Evolutionary conservation across 768 basidiomycete genomes (phyloP), one percentile per base, ranked within the genome.

Genomic region (Imleria badia): DNA sequence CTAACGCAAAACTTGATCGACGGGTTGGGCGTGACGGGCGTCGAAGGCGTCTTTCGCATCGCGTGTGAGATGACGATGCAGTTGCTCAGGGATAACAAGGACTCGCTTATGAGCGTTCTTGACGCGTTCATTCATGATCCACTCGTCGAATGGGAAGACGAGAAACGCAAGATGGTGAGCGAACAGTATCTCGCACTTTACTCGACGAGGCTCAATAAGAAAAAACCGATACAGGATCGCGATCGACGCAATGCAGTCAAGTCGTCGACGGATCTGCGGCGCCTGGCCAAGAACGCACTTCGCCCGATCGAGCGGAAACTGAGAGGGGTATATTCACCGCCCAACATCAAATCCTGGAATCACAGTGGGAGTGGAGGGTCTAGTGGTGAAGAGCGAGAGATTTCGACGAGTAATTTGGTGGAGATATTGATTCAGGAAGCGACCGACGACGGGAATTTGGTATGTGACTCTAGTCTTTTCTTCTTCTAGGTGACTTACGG

Each of bases 111-210:
- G 88, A 95, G 86, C 67, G 92, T 98, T 0, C 81, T 99, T 36
- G 96, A 98, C 66, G 92, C 97, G 2, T 98, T 98, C 69, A 84
- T 95, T 30, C 96, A 98, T 62, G 97, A 99, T 69, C 97, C 97
- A 1, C 80, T 99, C 3, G 88, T 95, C 31, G 96, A 98, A 70
- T 98, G 94, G 92, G 89, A 92, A 56, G 87, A 92, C 40, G 85
- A 90, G 67, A 85, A 84, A 57, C 80, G 85, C 14, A 87, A 82
- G 64, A 72, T 83, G 67, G 83, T 86, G 56, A 23, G 76, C 58
- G 10, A 4, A 13, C 8, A 5, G 15, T 2, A 11, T 23, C 30
- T 38, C 15, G 17, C 13, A 14, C 38, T 22, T n/a, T 20, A 36
- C 19, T 20, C n/a, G 3, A 52, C 36, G 22, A 4, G 5, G 48